phyloP scores from a whole-genome alignment of 2,329 filamentous ascomycete species.

The Colletotrichum musicola region DNA sequence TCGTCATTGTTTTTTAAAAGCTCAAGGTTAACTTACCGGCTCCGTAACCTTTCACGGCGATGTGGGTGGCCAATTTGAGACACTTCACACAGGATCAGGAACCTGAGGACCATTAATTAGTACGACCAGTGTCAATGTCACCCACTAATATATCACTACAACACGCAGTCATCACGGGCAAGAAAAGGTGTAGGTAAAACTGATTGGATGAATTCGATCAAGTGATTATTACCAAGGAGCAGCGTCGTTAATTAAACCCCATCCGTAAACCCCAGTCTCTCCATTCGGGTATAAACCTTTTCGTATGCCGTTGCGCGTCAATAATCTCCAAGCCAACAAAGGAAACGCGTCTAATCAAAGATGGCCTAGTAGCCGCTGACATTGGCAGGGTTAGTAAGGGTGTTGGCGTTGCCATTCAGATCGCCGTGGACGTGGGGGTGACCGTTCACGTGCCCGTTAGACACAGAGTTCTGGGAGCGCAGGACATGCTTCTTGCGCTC shows the following conservation, averaged over 20 bases:
- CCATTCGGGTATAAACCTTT: conserved; percentile 36
- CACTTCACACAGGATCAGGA: too few species aligned
- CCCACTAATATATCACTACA: too few species aligned
- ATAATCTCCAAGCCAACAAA: conserved; percentile 22
- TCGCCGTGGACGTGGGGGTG: conserved; percentile 1
- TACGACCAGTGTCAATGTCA: too few species aligned
- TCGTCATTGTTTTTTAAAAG: too few species aligned
- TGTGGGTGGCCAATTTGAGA: too few species aligned
- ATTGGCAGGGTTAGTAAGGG: conserved; percentile 11
- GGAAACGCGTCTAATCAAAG: background rate
- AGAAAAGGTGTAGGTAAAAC: background rate
- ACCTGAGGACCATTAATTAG: too few species aligned
- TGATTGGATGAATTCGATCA: conserved; percentile 5
- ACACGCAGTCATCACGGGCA: too few species aligned
- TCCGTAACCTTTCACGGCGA: too few species aligned
- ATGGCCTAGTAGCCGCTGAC: conserved; percentile 23
- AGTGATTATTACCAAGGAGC: conserved; percentile 28
- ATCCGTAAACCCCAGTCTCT: conserved; percentile 7
- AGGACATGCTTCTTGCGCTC: conserved; percentile 58
- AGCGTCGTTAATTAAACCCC: conserved; percentile 15
- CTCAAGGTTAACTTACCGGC: too few species aligned
- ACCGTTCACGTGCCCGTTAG: conserved; percentile 11
- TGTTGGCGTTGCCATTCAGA: conserved; percentile 20
- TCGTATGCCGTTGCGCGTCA: conserved; percentile 31
- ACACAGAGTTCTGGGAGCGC: conserved; percentile 5